Evolutionary conservation across 2,329 filamentous ascomycete genomes (phyloP).

Genomic region (Colletotrichum sp.): DNA sequence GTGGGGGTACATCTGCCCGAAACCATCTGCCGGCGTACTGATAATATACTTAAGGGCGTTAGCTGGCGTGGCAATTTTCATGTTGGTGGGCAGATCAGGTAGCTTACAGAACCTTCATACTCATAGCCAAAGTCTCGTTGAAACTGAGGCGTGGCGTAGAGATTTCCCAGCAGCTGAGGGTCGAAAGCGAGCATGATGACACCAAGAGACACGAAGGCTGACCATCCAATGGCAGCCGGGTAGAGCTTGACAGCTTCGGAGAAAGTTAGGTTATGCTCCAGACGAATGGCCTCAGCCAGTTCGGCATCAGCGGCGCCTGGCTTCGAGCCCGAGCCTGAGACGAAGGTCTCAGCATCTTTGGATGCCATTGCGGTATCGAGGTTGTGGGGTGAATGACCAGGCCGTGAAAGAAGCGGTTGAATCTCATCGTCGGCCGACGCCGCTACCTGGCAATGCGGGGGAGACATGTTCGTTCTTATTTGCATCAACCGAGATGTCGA

Average conservation of each 20-base stretch:
- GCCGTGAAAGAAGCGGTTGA: background rate
- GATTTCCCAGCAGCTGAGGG: slow-evolving; percentile 66
- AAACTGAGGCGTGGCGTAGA: slow-evolving; percentile 66
- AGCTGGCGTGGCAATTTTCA: background rate
- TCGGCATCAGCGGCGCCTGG: slow-evolving; percentile 20
- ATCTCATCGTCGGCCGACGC: background rate
- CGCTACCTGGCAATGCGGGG: background rate
- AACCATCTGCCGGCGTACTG: slow-evolving; percentile 20
- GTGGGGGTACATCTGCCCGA: background rate
- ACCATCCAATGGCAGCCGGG: slow-evolving; percentile 57
- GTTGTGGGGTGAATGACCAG: background rate
- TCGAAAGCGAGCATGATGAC: slow-evolving; percentile 70
- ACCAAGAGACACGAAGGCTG: slow-evolving; percentile 62
- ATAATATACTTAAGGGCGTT: slow-evolving; percentile 35
- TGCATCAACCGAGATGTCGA: background rate
- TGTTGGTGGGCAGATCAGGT: background rate
- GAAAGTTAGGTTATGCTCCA: slow-evolving; percentile 43
- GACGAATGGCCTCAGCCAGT: slow-evolving; percentile 39
- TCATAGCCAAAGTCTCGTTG: slow-evolving; percentile 59
- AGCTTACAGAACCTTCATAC: slow-evolving; percentile 42
- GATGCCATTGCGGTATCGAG: background rate
- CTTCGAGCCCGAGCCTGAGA: background rate
- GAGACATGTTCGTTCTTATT: slow-evolving; percentile 8
- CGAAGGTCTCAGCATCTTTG: background rate
- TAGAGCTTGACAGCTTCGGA: slow-evolving; percentile 45